Evolutionary conservation across 441 rosid species (phyloP).

Genomic region (Capsella rubella): DNA sequence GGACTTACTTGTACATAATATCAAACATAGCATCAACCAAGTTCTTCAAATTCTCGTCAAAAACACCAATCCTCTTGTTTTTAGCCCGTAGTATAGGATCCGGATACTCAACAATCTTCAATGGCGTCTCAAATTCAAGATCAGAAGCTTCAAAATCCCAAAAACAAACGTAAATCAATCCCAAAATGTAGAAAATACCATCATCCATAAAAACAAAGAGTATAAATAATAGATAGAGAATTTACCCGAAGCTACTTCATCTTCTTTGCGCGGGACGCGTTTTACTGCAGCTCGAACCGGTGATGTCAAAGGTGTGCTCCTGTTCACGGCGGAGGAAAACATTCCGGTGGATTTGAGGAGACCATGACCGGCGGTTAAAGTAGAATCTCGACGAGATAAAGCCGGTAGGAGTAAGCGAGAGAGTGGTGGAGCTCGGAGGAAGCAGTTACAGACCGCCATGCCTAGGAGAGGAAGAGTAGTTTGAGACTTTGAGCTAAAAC

Average conservation of each 20-base stretch:
- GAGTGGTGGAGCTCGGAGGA: constrained; percentile 50
- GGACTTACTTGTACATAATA: constrained; percentile 90
- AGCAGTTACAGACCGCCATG: constrained; percentile 54
- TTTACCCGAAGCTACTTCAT: constrained; percentile 62
- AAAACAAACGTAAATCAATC: constrained; percentile 27
- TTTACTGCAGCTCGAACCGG: constrained; percentile 58
- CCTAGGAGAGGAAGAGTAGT: constrained; percentile 4
- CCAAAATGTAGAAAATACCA: not conserved
- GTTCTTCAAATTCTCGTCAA: constrained; percentile 77
- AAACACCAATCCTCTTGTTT: constrained; percentile 69
- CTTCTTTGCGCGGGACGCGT: constrained; percentile 56
- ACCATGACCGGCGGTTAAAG: constrained; percentile 29
- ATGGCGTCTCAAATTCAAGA: constrained; percentile 73
- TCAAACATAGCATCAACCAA: constrained; percentile 87
- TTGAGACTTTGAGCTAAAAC: not conserved
- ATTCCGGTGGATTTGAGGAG: constrained; percentile 43
- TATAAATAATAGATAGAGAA: not conserved
- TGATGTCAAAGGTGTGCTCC: constrained; percentile 32
- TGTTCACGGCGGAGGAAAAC: constrained; percentile 46
- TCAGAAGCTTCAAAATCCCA: constrained; percentile 56
- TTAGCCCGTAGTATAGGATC: constrained; percentile 78
- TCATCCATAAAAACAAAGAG: not conserved
- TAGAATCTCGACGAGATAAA: constrained; percentile 41
- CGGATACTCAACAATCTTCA: constrained; percentile 85
- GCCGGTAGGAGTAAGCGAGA: constrained; percentile 54